Evolutionary conservation across 2,329 filamentous ascomycete species (phyloP).

Genomic region (Fusarium neocosmosporiellum): DNA sequence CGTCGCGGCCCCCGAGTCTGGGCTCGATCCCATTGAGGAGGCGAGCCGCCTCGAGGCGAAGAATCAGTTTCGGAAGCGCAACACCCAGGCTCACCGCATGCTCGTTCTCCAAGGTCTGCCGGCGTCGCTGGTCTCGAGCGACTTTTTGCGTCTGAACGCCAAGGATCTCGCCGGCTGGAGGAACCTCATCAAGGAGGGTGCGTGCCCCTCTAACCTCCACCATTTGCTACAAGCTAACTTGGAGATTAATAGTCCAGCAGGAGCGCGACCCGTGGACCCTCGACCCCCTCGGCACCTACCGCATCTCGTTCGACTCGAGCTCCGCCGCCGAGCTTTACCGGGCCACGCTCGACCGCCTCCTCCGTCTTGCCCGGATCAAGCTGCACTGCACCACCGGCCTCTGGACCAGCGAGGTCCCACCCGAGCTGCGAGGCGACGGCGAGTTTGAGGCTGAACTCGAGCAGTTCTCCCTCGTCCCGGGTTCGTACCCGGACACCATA

Average conservation of each 20-base stretch:
- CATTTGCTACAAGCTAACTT: background rate
- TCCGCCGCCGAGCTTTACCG: conserved; percentile 72
- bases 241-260: conserved; percentile 64
- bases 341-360: conserved; percentile 48
- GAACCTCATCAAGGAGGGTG: conserved; percentile 69
- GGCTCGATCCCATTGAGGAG: background rate
- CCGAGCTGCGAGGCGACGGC: conserved; percentile 35
- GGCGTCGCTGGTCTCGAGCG: conserved; percentile 70
- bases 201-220: background rate
- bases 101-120: conserved; percentile 70
- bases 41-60: background rate
- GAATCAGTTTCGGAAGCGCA: background rate
- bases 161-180: conserved; percentile 77
- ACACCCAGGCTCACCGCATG: conserved; percentile 41
- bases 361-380: conserved; percentile 46
- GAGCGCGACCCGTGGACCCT: conserved; percentile 72
- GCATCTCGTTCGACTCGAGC: conserved; percentile 72
- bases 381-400: conserved; percentile 44
- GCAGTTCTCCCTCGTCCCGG: conserved; percentile 46
- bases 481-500: conserved; percentile 29
- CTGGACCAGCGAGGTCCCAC: conserved; percentile 46
- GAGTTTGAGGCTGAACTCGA: conserved; percentile 40
- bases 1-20: background rate
- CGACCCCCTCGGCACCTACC: conserved; percentile 73
- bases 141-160: conserved; percentile 76